Evolutionary conservation across 331 rosid species (phyloP), one percentile per base, ranked within the genome.

Genomic region (Phaseolus coccineus): DNA sequence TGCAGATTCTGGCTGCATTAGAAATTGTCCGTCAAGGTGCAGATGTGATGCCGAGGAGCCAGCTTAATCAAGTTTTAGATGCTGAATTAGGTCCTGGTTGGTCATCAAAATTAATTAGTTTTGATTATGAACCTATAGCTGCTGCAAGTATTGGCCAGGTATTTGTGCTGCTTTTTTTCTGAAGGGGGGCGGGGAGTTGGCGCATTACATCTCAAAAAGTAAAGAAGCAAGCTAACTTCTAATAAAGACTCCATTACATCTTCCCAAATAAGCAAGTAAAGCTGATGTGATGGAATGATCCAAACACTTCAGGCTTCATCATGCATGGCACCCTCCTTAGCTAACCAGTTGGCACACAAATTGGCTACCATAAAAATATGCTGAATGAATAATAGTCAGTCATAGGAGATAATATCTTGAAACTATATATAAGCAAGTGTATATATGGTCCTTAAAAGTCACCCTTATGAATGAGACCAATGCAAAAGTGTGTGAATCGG

Each of bases 71-170:
- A 89, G 99, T 95, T 84, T 77, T 95, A 87, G 86, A 85, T 69
- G 86, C 90, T 33, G 99, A 95, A 81, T 86, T 95, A 76, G 99
- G 97, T 31, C 90, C 88, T 50, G 91, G 81, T 15, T 95, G 99
- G 97, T 71, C 91, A 62, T 85, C 97, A 15, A 90, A 88, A 72
- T 85, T 93, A 82, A 85, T 58, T 30, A 91, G 92, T 78, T 95
- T 95, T 84, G 96, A 93, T 83, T 95, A 93, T 85, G 96, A 90
- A 79, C 97, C 99, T 73, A 53, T 95, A 65, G 99, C 99, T 68
- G 92, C 99, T 78, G 97, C 97, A 70, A 93, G 99, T 81, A 93
- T 95, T 79, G 99, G 99, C 81, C 97, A 95, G 97, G 98, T 95
- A 84, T 74, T 66, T 79, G 59, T 42, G 72, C 76, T 81, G 74